A percentile compares a stretch with the other conserved stretches of the same genome.
Conservation (phyloP, 768 basidiomycete species). For the Phanerochaete sordida region DNA sequence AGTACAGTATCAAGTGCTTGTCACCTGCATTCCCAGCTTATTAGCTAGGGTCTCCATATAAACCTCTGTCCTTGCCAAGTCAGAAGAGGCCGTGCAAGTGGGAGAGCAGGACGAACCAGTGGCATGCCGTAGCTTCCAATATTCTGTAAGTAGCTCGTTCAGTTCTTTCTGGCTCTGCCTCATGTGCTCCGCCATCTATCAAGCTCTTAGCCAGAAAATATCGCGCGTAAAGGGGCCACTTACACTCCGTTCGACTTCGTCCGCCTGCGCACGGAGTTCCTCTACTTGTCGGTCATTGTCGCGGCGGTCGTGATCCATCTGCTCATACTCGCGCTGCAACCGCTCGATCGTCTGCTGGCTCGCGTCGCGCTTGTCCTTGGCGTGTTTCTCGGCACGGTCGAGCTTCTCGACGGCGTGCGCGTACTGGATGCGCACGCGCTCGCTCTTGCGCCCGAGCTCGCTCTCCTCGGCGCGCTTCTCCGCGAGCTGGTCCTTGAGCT, state of each 20-base stretch:
- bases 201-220: neutral
- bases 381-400: conserved; percentile 71
- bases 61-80: conserved; percentile 45
- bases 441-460: conserved; percentile 62
- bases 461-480: conserved; percentile 73
- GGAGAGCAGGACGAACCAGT: conserved; percentile 46
- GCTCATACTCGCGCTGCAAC: conserved; percentile 74
- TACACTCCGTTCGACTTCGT: conserved; percentile 66
- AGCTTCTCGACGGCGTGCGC: conserved; percentile 81
- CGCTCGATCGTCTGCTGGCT: conserved; percentile 72
- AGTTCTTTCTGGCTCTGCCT: conserved; percentile 73
- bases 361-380: conserved; percentile 74
- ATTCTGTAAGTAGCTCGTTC: conserved; percentile 78
- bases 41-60: conserved; percentile 87
- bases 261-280: conserved; percentile 68
- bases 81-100: neutral
- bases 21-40: conserved; percentile 49
- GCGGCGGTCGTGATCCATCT: conserved; percentile 71
- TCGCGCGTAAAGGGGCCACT: neutral
- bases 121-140: conserved; percentile 76
- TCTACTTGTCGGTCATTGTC: conserved; percentile 80
- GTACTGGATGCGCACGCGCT: conserved; percentile 80
- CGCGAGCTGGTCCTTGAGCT: conserved; percentile 65
- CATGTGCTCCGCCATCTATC: conserved; percentile 75
- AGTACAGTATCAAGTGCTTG: conserved; percentile 13